These are phyloP conservation scores for Pleoardoris graminearum DNA, from an alignment of 2,329 filamentous ascomycete species.

Conservation along the genomic window DNA sequence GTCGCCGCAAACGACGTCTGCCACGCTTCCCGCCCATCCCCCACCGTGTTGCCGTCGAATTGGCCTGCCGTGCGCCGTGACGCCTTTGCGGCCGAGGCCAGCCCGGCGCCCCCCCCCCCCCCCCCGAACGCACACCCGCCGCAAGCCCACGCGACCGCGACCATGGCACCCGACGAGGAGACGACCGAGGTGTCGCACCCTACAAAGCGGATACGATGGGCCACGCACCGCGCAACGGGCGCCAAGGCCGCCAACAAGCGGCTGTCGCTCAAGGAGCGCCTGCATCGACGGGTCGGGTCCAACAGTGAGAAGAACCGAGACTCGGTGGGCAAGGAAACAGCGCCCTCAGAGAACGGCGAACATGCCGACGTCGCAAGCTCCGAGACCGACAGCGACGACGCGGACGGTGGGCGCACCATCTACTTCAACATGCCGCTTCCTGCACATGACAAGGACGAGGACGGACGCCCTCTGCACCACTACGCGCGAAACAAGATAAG, in stretches of 20 bases:
- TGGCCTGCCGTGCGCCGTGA: slow-evolving; percentile 35
- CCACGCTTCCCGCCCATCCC: slow-evolving; percentile 22
- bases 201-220: slow-evolving; percentile 88
- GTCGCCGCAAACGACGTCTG: too few relatives aligned
- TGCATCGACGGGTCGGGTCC: slow-evolving; percentile 63
- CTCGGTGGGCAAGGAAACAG: slow-evolving; percentile 45
- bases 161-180: slow-evolving; percentile 19
- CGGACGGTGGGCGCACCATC: slow-evolving; percentile 57
- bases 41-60: slow-evolving; percentile 30
- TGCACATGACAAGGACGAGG: slow-evolving; percentile 72
- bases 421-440: slow-evolving; percentile 89
- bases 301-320: slow-evolving; percentile 65
- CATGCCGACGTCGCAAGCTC: slow-evolving; percentile 52
- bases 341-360: slow-evolving; percentile 20
- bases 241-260: slow-evolving; percentile 78
- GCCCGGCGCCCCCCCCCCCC: slow-evolving; percentile 28
- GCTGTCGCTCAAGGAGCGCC: slow-evolving; percentile 76
- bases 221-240: slow-evolving; percentile 83
- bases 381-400: slow-evolving; percentile 46
- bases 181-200: slow-evolving; percentile 60
- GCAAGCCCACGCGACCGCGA: slow-evolving; percentile 29
- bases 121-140: slow-evolving; percentile 24
- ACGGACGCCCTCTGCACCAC: slow-evolving; percentile 70
- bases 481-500: slow-evolving; percentile 95
- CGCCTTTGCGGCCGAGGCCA: slow-evolving; percentile 46